These are phyloP conservation scores for Pseudogymnoascus sp. DNA, from an alignment of 2,329 filamentous ascomycete species.

Conservation along the genomic window DNA sequence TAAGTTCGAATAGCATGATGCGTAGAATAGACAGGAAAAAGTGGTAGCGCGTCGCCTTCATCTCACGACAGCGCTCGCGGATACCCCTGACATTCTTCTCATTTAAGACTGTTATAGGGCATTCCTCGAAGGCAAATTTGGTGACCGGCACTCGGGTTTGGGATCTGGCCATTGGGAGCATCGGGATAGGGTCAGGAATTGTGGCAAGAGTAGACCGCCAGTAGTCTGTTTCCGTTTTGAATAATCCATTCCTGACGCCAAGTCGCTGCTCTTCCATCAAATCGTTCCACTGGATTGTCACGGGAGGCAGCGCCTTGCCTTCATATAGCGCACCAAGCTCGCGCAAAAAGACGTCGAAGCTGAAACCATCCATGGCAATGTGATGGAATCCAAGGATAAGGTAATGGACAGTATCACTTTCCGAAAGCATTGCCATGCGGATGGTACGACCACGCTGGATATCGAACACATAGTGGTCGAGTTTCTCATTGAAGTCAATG, in stretches of 20 bases:
- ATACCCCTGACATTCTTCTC: slow-evolving; percentile 14
- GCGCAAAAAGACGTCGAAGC: slow-evolving; percentile 18
- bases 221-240: not conserved
- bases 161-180: not conserved
- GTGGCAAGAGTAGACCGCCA: not conserved
- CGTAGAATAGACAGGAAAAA: slow-evolving; percentile 36
- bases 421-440: slow-evolving; percentile 29
- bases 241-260: not conserved
- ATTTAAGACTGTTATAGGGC: not conserved
- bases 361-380: slow-evolving; percentile 22
- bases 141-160: not conserved
- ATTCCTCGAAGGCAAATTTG: too few species aligned
- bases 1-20: slow-evolving; percentile 29
- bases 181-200: not conserved
- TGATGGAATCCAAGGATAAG: slow-evolving; percentile 20
- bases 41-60: slow-evolving; percentile 35
- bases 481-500: slow-evolving; percentile 12
- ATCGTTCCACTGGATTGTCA: not conserved
- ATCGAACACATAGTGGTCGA: slow-evolving; percentile 29
- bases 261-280: not conserved
- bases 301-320: not conserved
- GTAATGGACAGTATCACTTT: slow-evolving; percentile 15
- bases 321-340: slow-evolving; percentile 20
- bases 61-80: slow-evolving; percentile 18
- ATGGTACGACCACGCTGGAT: slow-evolving; percentile 31